phyloP scores from a whole-genome alignment of 106 monocot genomes.

The Allium sativum region DNA sequence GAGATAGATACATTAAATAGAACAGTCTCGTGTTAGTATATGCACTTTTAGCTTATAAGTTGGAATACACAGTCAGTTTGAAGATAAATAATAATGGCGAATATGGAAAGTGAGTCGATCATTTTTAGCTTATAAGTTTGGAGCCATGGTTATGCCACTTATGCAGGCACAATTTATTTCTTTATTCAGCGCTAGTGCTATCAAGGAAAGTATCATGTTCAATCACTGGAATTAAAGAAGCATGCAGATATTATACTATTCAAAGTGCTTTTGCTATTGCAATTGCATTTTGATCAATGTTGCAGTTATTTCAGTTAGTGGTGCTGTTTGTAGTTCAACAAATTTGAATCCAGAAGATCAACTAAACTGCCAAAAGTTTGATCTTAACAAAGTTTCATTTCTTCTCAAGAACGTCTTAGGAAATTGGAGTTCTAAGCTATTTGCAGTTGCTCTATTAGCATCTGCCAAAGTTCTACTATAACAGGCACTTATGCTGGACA shows the following conservation, averaged over 20 bases:
- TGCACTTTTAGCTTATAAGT: too few relatives aligned
- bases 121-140: too few relatives aligned
- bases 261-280: conserved; percentile 89
- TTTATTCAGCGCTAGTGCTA: too few relatives aligned
- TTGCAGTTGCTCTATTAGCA: conserved; percentile 80
- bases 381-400: conserved; percentile 93
- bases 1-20: too few relatives aligned
- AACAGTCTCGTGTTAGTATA: too few relatives aligned
- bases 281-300: conserved; percentile 86
- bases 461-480: conserved; percentile 95
- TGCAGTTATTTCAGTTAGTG: conserved; percentile 82
- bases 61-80: too few relatives aligned
- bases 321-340: conserved; percentile 66
- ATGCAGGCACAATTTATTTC: too few relatives aligned
- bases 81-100: too few relatives aligned
- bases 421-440: conserved; percentile 87
- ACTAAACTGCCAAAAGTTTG: conserved; percentile 54
- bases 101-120: conserved; percentile 8
- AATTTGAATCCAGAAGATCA: conserved; percentile 54
- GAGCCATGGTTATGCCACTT: too few relatives aligned
- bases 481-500: conserved; percentile 99
- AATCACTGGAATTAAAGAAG: too few relatives aligned
- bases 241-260: conserved; percentile 70
- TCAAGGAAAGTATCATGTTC: too few relatives aligned
- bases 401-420: conserved; percentile 89